phyloP scores from a whole-genome alignment of 1,284 basidiomycete species.

The Melampsora occidentalis region DNA sequence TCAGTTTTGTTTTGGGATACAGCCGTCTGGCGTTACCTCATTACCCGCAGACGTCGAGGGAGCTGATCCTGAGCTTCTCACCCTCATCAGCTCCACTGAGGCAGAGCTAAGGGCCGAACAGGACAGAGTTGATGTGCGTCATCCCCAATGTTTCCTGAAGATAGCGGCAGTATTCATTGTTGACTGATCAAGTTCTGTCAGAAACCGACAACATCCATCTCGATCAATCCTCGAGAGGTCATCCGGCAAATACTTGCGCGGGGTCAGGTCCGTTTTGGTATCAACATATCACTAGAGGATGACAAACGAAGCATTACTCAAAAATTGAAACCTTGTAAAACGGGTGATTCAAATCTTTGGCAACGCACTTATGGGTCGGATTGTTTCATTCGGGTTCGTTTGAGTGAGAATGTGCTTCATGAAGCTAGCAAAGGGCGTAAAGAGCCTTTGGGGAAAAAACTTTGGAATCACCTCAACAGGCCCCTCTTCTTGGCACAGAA shows the following conservation, averaged over 20 bases:
- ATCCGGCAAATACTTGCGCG: slow-evolving; percentile 7
- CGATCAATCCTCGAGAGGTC: not conserved
- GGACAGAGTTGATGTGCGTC: not conserved
- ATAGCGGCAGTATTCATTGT: not conserved
- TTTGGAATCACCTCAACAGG: slow-evolving; percentile 30
- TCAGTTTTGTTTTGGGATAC: too few species aligned
- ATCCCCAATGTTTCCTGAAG: too few species aligned
- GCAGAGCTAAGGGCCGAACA: not conserved
- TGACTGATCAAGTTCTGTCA: slow-evolving; percentile 5
- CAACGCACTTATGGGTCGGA: slow-evolving; percentile 30
- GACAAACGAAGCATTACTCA: not conserved
- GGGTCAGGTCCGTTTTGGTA: slow-evolving; percentile 22
- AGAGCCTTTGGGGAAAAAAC: slow-evolving; percentile 4
- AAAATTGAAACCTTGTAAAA: not conserved
- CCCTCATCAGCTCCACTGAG: slow-evolving; percentile 1
- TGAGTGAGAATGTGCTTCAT: slow-evolving; percentile 3
- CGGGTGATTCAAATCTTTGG: slow-evolving; percentile 10
- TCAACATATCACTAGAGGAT: slow-evolving; percentile 1
- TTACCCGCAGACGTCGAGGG: too few species aligned
- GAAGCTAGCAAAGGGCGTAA: slow-evolving; percentile 1
- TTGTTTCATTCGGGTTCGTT: slow-evolving; percentile 28
- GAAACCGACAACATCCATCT: not conserved
- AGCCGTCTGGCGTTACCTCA: too few species aligned
- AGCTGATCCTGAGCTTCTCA: slow-evolving; percentile 22
- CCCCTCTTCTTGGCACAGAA: slow-evolving; percentile 7